Conservation (phyloP, 2,329 filamentous ascomycete genomes). For the Sarocladium kiliense region DNA sequence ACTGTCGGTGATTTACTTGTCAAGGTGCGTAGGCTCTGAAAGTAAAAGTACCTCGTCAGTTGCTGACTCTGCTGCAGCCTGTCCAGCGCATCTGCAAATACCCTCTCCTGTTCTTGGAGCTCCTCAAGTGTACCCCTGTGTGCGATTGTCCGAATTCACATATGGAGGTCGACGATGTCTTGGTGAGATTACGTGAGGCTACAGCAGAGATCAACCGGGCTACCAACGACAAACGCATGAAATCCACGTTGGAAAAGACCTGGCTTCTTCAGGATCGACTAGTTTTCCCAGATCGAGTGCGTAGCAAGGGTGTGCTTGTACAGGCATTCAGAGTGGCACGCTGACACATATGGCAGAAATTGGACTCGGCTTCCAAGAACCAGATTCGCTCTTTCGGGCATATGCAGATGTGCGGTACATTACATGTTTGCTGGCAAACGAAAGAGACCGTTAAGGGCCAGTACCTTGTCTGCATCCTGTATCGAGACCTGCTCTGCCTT, state of each 20-base stretch:
- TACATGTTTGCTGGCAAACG: constrained; percentile 79
- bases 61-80: constrained; percentile 49
- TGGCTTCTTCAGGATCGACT: constrained; percentile 82
- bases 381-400: constrained; percentile 78
- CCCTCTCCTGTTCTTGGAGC: constrained; percentile 76
- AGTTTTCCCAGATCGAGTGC: constrained; percentile 66
- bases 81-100: constrained; percentile 92
- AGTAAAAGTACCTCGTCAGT: constrained; percentile 10
- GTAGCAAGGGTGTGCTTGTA: too few species aligned
- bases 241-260: constrained; percentile 70
- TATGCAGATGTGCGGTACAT: constrained; percentile 72
- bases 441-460: constrained; percentile 62
- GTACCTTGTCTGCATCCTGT: constrained; percentile 84
- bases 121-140: constrained; percentile 77
- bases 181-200: constrained; percentile 67
- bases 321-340: neutral
- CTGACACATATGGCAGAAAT: constrained; percentile 27
- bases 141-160: constrained; percentile 81
- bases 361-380: constrained; percentile 50
- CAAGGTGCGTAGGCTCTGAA: constrained; percentile 53
- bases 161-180: constrained; percentile 68
- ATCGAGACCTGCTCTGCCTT: constrained; percentile 72
- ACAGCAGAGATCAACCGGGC: constrained; percentile 78
- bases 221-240: constrained; percentile 69
- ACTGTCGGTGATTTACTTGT: constrained; percentile 83